Conservation (phyloP, 164 flowering plant genomes). For the Stephania japonica region DNA sequence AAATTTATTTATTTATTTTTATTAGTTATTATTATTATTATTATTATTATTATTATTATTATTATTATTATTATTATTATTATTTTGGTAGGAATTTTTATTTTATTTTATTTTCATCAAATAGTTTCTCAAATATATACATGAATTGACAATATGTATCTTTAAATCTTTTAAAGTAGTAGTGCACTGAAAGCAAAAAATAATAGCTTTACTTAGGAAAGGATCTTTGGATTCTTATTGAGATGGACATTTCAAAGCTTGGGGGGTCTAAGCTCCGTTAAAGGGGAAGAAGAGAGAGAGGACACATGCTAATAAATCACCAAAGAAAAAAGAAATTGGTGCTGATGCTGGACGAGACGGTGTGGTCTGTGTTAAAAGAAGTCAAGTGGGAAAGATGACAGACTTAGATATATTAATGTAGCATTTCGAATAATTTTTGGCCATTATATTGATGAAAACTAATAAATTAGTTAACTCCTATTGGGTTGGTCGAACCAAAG, state of each 20-base stretch:
- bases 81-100: too few species aligned
- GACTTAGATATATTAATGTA: neutral
- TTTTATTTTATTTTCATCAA: too few species aligned
- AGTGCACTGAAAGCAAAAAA: too few species aligned
- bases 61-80: too few species aligned
- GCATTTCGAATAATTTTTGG: neutral
- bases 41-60: too few species aligned
- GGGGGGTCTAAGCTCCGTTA: neutral
- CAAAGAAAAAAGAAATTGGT: neutral
- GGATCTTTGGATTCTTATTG: slow-evolving; percentile 1
- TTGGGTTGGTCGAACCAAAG: too few species aligned
- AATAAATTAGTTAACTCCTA: too few species aligned
- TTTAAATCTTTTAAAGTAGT: too few species aligned
- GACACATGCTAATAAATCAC: neutral
- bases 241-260: neutral
- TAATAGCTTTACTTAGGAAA: neutral
- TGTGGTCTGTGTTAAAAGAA: neutral
- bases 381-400: neutral
- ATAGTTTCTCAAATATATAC: too few species aligned
- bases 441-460: neutral
- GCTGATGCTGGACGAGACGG: neutral
- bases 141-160: too few species aligned
- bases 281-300: neutral
- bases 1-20: too few species aligned
- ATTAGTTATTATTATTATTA: too few species aligned